Evolutionary conservation across 352 stramenopile genomes (phyloP).

Genomic region (Pythium graminicola): DNA sequence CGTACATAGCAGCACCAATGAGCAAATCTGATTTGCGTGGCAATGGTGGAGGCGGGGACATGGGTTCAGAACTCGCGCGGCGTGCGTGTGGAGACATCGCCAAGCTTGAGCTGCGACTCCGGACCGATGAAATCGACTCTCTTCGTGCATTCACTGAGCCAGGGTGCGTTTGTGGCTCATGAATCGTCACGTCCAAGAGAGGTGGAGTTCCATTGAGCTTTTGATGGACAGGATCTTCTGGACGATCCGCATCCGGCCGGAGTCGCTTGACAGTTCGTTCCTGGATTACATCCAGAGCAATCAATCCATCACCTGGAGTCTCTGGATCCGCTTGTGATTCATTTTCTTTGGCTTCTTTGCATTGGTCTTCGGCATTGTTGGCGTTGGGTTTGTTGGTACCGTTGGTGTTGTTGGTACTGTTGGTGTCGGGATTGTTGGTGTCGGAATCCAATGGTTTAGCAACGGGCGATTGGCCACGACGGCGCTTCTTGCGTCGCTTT

Average conservation of each 20-base stretch:
- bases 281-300: background rate
- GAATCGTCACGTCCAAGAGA: background rate
- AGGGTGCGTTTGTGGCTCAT: background rate
- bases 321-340: background rate
- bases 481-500: slow-evolving; percentile 22
- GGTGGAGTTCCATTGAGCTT: background rate
- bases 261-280: background rate
- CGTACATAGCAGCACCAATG: slow-evolving; percentile 75
- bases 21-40: slow-evolving; percentile 25
- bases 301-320: background rate
- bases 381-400: too few relatives aligned
- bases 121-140: slow-evolving; percentile 2
- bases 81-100: slow-evolving; percentile 1
- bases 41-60: slow-evolving; percentile 12
- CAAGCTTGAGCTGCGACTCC: slow-evolving; percentile 4
- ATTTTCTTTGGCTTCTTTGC: background rate
- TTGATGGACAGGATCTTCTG: background rate
- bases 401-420: background rate
- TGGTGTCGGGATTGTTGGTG: background rate
- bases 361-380: too few relatives aligned
- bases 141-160: background rate
- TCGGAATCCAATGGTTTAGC: background rate
- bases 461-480: slow-evolving; percentile 11
- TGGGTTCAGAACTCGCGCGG: slow-evolving; percentile 13
- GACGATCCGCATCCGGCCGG: background rate